A percentile compares a stretch with the other conserved stretches of the same genome.
Conservation (phyloP, 202 grass and related monocot genomes). For the Hordeum pubiflorum region DNA sequence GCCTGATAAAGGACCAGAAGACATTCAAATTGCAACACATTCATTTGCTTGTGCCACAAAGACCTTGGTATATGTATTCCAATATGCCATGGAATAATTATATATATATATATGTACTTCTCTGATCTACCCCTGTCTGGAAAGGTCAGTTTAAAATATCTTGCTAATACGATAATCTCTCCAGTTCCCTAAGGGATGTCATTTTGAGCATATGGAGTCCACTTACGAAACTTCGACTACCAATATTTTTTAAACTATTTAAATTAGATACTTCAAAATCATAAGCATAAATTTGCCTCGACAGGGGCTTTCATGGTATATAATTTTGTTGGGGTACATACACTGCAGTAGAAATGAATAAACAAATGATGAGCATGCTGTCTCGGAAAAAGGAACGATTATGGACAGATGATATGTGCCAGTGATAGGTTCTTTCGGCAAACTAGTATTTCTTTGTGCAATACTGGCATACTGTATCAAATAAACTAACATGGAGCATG, state of each 20-base stretch:
- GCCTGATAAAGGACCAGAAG: slow-evolving; percentile 50
- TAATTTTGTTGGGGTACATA: no score
- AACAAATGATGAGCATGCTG: background rate
- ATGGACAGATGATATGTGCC: background rate
- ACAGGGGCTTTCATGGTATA: background rate
- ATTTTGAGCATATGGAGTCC: background rate
- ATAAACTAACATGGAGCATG: background rate
- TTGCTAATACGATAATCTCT: background rate
- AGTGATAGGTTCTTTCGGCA: background rate
- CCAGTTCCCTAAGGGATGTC: background rate
- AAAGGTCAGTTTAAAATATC: background rate
- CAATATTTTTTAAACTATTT: background rate
- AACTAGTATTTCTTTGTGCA: background rate
- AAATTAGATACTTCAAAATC: background rate
- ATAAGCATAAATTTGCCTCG: background rate
- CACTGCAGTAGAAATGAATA: no score
- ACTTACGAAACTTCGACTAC: background rate
- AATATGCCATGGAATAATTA: background rate
- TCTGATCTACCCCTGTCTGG: no score
- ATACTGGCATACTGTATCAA: background rate
- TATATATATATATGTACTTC: no score
- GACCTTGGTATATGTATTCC: background rate
- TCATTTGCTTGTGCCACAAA: background rate
- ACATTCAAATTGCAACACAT: background rate
- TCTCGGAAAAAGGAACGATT: background rate